These are phyloP conservation scores for Podila epicladia DNA, from an alignment of 192 early-diverging fungal species.

Conservation along the genomic window DNA sequence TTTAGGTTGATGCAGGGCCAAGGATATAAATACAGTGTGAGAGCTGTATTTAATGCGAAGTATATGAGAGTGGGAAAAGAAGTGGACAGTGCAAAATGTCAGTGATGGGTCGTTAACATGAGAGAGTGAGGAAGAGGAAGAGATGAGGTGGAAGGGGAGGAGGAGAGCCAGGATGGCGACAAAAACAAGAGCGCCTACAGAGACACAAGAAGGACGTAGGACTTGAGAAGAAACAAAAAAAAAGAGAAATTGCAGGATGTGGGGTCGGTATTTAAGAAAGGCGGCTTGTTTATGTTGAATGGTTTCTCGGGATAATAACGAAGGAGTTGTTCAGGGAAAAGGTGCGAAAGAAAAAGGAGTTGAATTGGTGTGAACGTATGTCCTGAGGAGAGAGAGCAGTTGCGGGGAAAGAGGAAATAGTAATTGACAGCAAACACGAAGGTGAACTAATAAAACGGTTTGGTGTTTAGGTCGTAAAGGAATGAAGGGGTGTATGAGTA, in stretches of 20 bases:
- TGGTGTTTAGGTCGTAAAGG: background rate
- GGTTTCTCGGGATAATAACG: too few species aligned
- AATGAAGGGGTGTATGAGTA: background rate
- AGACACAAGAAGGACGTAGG: background rate
- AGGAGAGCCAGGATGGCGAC: background rate
- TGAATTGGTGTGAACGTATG: too few species aligned
- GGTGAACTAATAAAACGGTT: background rate
- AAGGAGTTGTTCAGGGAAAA: too few species aligned
- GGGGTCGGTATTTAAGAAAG: too few species aligned
- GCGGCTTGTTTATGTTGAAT: too few species aligned
- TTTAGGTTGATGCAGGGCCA: background rate
- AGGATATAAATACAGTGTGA: background rate
- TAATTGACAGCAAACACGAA: background rate
- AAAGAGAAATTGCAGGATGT: constrained; percentile 1
- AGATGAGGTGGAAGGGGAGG: background rate
- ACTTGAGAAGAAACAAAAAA: constrained; percentile 2
- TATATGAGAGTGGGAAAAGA: background rate
- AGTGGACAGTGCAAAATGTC: background rate
- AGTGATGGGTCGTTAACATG: background rate
- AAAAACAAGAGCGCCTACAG: background rate
- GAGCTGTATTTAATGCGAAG: background rate
- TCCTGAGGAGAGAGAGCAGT: too few species aligned
- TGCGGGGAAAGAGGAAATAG: background rate
- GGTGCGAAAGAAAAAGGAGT: too few species aligned
- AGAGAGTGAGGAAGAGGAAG: background rate